Base-by-base conservation (phyloP, 352 stramenopile species). In the Phytopythium cucurbitacearum region DNA sequence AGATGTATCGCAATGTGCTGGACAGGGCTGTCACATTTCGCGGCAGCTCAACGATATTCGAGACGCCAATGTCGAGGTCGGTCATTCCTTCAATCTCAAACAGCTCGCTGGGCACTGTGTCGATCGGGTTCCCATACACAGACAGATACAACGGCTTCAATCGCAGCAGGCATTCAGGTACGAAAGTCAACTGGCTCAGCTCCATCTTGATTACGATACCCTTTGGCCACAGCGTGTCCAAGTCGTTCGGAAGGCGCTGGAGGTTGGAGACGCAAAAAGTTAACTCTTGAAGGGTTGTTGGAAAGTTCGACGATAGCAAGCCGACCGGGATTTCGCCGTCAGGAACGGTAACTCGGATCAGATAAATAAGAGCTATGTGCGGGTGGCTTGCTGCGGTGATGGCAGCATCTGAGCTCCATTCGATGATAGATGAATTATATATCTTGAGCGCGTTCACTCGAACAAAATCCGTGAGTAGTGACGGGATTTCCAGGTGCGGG, bases 221-320 rank as follows among this genome's bases (percentile, higher is more conserved):
- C 3, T 28, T 9, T 3, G 60, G 56, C 62, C 69, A 85, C 33
- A 59, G 66, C 11, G 51, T 28, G 43, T 69, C 51, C 2, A 85
- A 37, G 52, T 78, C 47, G 12, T 65, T 56, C 0, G 76, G 69
- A 8, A 85, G 21, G 5, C 28, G 15, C 0, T 47, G 54, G 1
- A 80, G 50, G 48, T 81, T 85, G 4, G 71, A 69, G 2, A 66
- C 57, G 4, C 57, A 68, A 33, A 85, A 55, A 42, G 80, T 64
- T 34, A 85, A 56, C 39, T 81, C 71, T 12, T 53, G 47, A 4
- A 83, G 32, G 3, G 43, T 48, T 2, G 51, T 35, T 1, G 73
- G 71, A 32, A 80, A 77, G 10, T 76, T 52, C 4, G 13, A 15
- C 1, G 60, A 72, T n/a, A 73, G 44, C 38, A 87, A 41, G 0